Evolutionary conservation across 2,329 filamentous ascomycete genomes (phyloP).

Genomic region (Diaporthe nobilis): DNA sequence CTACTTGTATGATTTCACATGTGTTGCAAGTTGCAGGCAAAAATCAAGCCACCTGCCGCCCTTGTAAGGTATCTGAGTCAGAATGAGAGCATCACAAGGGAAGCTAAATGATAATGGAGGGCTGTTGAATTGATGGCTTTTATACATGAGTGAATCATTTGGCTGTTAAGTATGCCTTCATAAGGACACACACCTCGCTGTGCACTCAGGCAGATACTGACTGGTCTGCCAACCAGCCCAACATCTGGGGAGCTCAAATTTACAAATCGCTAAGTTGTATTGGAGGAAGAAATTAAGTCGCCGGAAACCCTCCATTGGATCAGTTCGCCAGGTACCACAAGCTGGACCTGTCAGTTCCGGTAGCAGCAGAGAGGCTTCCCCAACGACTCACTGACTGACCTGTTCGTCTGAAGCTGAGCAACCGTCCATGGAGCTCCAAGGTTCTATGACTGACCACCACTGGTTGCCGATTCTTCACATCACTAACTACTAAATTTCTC

Average conservation of each 20-base stretch:
- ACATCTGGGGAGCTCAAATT: too few relatives aligned
- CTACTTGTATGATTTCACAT: too few relatives aligned
- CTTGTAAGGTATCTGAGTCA: too few relatives aligned
- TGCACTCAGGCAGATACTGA: background rate
- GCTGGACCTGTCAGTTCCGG: background rate
- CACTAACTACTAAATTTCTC: background rate
- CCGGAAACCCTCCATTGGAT: too few relatives aligned
- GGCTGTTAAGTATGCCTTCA: background rate
- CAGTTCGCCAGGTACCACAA: background rate
- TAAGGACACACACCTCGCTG: background rate
- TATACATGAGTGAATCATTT: too few relatives aligned
- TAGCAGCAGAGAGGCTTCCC: background rate
- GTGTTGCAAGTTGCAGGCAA: too few relatives aligned
- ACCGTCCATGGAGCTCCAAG: background rate
- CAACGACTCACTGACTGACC: background rate
- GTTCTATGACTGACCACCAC: background rate
- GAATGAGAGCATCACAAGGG: too few relatives aligned
- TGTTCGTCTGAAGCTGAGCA: background rate
- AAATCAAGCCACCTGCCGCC: too few relatives aligned
- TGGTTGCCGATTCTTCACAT: background rate
- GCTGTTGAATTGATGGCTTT: too few relatives aligned
- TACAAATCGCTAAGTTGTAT: background rate
- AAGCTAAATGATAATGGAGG: background rate
- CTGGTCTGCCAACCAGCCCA: background rate
- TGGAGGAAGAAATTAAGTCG: background rate